Evolutionary conservation across 352 stramenopile species (phyloP), one percentile per base, ranked within the genome.

Genomic region (Detonula confervacea): DNA sequence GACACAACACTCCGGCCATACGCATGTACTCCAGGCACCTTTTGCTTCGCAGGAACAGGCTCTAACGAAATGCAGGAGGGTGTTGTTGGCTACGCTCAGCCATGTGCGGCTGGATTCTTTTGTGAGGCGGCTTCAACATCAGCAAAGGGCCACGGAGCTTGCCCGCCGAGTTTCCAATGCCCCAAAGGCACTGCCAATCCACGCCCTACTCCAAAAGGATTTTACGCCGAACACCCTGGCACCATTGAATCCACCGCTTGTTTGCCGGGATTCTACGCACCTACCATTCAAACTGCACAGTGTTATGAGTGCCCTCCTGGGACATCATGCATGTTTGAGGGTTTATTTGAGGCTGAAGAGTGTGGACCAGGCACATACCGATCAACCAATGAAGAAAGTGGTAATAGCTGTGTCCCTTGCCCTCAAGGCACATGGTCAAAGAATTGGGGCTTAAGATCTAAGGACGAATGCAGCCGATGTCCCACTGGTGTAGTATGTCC

Each of bases 371-470:
- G 97, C 0, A 97, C 93, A 18, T 99, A 98, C 85, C 92, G 97
- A 11, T 92, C 91, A 1, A 82, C 83, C 0, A 91, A 86, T n/a
- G 95, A 98, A 80, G 63, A 73, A 49, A 95, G 94, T 73, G 75
- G 80, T 11, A 22, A 73, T 12, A 72, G 97, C 52, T 87, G 79
- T 75, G 73, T 83, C 33, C 67, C 63, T 30, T 87, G 73, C 42
- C 71, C 69, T n/a, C 63, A 87, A 81, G 80, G 65, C 4, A 98
- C 95, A 9, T 99, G 97, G 97, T 98, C 95, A 14, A 98, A 98
- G 86, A 98, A 99, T 86, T 99, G 96, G 96, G 95, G 98, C 55
- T 83, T 99, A 1, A 92, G 96, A 55, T 94, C 97, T n/a, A 92
- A 96, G 30, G 91, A 95, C 29, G 96, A 98, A 75, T 99, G 96